phyloP scores from a whole-genome alignment of 768 basidiomycete genomes.

The Scleroderma citrinum region DNA sequence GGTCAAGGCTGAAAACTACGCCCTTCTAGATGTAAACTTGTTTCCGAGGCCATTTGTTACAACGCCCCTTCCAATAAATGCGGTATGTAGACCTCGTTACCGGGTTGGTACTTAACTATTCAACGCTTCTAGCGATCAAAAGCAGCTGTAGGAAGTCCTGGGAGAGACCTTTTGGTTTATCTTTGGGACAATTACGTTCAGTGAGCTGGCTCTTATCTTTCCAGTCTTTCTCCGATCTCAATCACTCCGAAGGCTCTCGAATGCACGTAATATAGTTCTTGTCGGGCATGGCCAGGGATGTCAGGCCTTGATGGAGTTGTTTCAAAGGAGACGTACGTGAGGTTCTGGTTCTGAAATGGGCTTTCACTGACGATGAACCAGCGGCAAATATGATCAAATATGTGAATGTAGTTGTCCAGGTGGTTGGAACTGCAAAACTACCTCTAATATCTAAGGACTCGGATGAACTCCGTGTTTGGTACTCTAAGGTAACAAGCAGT shows the following conservation, averaged over 20 bases:
- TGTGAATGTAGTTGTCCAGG: constrained; percentile 72
- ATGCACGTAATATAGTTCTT: constrained; percentile 66
- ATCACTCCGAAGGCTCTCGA: constrained; percentile 50
- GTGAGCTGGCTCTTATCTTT: constrained; percentile 41
- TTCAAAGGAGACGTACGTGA: constrained; percentile 61
- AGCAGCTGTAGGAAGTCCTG: constrained; percentile 36
- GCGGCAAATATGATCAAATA: constrained; percentile 51
- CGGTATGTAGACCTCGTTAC: constrained; percentile 24
- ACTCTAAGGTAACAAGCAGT: constrained; percentile 46
- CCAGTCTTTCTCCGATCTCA: background rate
- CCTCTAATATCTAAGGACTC: constrained; percentile 51
- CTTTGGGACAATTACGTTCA: constrained; percentile 96
- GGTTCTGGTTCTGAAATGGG: background rate
- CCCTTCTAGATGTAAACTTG: constrained; percentile 83
- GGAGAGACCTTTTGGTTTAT: constrained; percentile 64
- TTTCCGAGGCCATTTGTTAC: constrained; percentile 50
- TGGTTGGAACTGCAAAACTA: constrained; percentile 59
- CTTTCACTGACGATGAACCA: constrained; percentile 9
- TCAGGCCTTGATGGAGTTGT: constrained; percentile 64
- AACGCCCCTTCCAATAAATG: constrained; percentile 17
- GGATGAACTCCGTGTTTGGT: constrained; percentile 64
- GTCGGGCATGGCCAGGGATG: constrained; percentile 89
- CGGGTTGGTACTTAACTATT: background rate
- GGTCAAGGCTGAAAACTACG: constrained; percentile 61
- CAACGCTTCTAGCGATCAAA: constrained; percentile 32